Base-by-base conservation (phyloP, 306 rosid genomes). In the Acacia melanoxylon region DNA sequence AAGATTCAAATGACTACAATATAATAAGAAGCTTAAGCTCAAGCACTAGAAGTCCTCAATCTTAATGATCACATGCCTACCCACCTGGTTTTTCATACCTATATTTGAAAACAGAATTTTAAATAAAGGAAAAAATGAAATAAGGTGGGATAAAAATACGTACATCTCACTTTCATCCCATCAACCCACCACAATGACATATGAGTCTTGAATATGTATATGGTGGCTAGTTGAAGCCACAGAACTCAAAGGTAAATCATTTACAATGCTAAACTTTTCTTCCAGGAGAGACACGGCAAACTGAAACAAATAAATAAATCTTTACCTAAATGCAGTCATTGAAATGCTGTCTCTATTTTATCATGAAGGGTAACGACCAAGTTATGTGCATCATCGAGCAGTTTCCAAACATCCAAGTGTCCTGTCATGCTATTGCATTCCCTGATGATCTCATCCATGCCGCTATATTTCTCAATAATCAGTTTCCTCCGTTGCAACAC, bases 361-460 rank as follows among this genome's bases (percentile, higher is more conserved):
- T 96, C 94, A 76, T 96, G 97, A 85, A 96, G 94, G 85, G 85
- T 93, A 77, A 96, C 97, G 83, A 96, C 99, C 89, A 96, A 85
- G 86, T 86, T 86, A 78, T 96, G 99, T 11, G 99, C 99, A 89
- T 92, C 99, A 74, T 96, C 98, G 25, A 96, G 88, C 76, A 96
- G 94, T 82, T 93, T 96, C 99, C 99, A 96, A 80, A 96, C 89
- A 86, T 96, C 95, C 22, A 96, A 92, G 16, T 89, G 97, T 75
- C 99, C 99, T 0, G 98, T 82, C 98, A 96, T 96, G 88, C 98
- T 89, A 80, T 96, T 96, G 81, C 98, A 96, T 83, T 96, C 99
- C 90, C 97, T 91, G n/a, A 96, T 82, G 80, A 96, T 96, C 86
- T 96, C 99, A 19, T 96, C 99, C 99, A 96, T 96, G 92, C 98